Evolutionary conservation across 371 early-diverging fungal species (phyloP), one percentile per base, ranked within the genome.

Genomic region (Apophysomyces elegans): DNA sequence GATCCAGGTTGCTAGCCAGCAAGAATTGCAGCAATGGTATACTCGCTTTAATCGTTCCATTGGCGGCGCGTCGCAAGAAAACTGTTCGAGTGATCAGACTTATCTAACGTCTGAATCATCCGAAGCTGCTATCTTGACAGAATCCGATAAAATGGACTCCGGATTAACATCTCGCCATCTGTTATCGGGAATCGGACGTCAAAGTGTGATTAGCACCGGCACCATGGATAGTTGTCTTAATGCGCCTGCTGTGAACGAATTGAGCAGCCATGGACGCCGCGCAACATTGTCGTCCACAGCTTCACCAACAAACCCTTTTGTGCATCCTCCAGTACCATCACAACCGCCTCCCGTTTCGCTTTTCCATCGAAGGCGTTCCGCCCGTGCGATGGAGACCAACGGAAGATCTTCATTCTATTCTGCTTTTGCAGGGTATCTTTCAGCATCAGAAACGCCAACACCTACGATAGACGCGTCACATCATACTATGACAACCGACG

Each of bases 1-100:
- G 36, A 61, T 87, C 35, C 87, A 87, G 65, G 87, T 87, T 2
- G 75, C 67, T 18, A 75, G 69, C 36, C 76, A 74, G 41, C 75
- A 82, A 13, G 70, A 77, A 0, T 69, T 87, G 7, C 21, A 77
- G 45, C 68, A 79, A 37, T 87, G 87, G 87, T 64, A 68, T 14
- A 59, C 65, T 13, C 72, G 76, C 74, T 76, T 81, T 58, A 81
- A 81, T 37, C 57, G 43, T 43, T 11, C 47, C 45, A 16, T 37
- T 6, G 44, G 12, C 11, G 39, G 54, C 6, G 36, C 12, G 18
- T 37, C 64, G 26, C 56, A 50, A 50, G 54, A 21, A 50, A 50
- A 16, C 1, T 50, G 54, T 45, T 9, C 45, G 36, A 61, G 45
- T n/a, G 45, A 46, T 36, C 61, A 32, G 4, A 61, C 45, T 32